A percentile compares a stretch with the other conserved stretches of the same genome.
phyloP scores from a whole-genome alignment of 306 rosid genomes.

The Glycine soja region DNA sequence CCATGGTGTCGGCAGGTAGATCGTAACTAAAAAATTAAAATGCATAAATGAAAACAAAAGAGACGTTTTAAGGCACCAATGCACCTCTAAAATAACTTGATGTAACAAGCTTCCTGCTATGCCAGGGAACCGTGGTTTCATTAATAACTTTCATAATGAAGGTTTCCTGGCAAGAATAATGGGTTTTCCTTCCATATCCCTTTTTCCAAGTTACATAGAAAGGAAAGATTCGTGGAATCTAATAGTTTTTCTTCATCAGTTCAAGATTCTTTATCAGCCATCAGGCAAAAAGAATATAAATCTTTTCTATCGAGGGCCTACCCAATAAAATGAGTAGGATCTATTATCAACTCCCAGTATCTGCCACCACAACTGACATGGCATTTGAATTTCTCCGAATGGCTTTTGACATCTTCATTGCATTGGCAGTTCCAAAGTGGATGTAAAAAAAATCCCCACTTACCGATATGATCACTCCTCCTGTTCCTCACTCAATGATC shows the following conservation, averaged over 20 bases:
- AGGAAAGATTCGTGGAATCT: not conserved
- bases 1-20: slow-evolving; percentile 13
- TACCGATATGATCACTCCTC: not conserved
- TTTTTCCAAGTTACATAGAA: slow-evolving; percentile 7
- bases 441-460: slow-evolving; percentile 25
- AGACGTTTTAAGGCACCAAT: no score
- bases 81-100: no score
- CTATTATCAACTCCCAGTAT: slow-evolving; percentile 11
- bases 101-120: no score
- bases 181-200: not conserved
- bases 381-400: slow-evolving; percentile 16
- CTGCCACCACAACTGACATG: slow-evolving; percentile 15
- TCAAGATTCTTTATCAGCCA: slow-evolving; percentile 27
- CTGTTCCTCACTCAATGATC: no score
- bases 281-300: slow-evolving; percentile 25
- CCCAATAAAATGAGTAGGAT: slow-evolving; percentile 35
- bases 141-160: no score
- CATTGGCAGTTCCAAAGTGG: slow-evolving; percentile 40
- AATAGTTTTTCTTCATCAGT: slow-evolving; percentile 3
- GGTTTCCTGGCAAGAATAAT: no score
- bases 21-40: not conserved
- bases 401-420: slow-evolving; percentile 10
- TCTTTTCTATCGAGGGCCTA: not conserved
- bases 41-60: no score
- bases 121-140: no score